Conservation (phyloP, 257 asterid species). For the Penstemon davidsonii region DNA sequence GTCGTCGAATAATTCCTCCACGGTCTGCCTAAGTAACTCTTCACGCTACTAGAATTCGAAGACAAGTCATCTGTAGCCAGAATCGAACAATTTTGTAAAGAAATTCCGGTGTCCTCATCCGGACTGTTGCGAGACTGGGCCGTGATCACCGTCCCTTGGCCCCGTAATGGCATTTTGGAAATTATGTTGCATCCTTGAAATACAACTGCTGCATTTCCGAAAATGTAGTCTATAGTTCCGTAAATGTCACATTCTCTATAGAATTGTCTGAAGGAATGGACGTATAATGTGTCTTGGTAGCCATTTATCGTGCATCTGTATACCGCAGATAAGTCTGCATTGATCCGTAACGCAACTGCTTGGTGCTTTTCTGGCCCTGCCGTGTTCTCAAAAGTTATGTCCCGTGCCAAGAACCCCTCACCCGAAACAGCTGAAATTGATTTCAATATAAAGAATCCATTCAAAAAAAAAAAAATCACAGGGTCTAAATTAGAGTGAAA, state of each 20-base stretch:
- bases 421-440: slow-evolving; percentile 70
- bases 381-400: slow-evolving; percentile 67
- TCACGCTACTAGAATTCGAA: slow-evolving; percentile 36
- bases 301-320: slow-evolving; percentile 67
- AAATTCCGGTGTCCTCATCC: slow-evolving; percentile 62
- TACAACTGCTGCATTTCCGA: slow-evolving; percentile 82
- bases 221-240: slow-evolving; percentile 87
- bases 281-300: slow-evolving; percentile 76
- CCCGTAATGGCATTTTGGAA: slow-evolving; percentile 65
- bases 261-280: slow-evolving; percentile 78
- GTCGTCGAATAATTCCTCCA: slow-evolving; percentile 75
- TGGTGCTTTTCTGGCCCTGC: slow-evolving; percentile 85
- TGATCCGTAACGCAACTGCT: slow-evolving; percentile 86
- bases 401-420: slow-evolving; percentile 84
- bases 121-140: slow-evolving; percentile 65
- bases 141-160: slow-evolving; percentile 69
- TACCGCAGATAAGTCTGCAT: slow-evolving; percentile 66
- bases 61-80: slow-evolving; percentile 56
- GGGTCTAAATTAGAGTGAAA: neutral
- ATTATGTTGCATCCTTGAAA: slow-evolving; percentile 76
- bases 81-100: slow-evolving; percentile 77
- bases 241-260: slow-evolving; percentile 78
- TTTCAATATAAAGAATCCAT: neutral
- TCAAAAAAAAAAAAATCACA: too few relatives aligned
- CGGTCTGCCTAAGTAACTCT: slow-evolving; percentile 78